A percentile compares a stretch with the other conserved stretches of the same genome.
phyloP scores from a whole-genome alignment of 768 basidiomycete genomes.

The Suillus cothurnatus region DNA sequence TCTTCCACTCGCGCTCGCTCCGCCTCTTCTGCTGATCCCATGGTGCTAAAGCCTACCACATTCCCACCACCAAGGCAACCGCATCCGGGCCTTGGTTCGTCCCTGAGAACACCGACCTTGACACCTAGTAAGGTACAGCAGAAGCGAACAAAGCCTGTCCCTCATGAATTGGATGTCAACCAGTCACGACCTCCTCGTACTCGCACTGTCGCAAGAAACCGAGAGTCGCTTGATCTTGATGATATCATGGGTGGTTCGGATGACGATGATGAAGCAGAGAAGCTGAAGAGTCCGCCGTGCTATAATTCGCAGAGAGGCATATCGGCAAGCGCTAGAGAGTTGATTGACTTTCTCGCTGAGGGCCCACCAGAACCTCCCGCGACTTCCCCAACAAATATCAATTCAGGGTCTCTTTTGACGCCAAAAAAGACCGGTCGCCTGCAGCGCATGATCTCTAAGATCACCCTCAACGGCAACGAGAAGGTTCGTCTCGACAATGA shows the following conservation, averaged over 20 bases:
- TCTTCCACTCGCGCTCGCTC: constrained; percentile 29
- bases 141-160: constrained; percentile 24
- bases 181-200: constrained; percentile 32
- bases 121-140: constrained; percentile 22
- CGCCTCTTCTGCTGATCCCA: constrained; percentile 36
- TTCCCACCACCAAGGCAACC: constrained; percentile 30
- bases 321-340: constrained; percentile 48
- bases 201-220: constrained; percentile 53
- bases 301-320: constrained; percentile 35
- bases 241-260: constrained; percentile 74
- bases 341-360: constrained; percentile 60
- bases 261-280: constrained; percentile 46
- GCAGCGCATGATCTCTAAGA: constrained; percentile 82
- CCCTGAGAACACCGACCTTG: constrained; percentile 29
- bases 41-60: constrained; percentile 12
- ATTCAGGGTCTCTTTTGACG: constrained; percentile 43
- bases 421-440: constrained; percentile 60
- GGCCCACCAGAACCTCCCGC: constrained; percentile 49
- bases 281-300: constrained; percentile 45
- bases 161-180: constrained; percentile 33
- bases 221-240: constrained; percentile 75
- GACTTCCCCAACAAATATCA: constrained; percentile 37
- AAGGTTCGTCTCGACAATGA: constrained; percentile 18
- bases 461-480: constrained; percentile 49
- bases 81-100: constrained; percentile 30